phyloP scores from a whole-genome alignment of 306 rosid genomes.

The Sindora glabra region DNA sequence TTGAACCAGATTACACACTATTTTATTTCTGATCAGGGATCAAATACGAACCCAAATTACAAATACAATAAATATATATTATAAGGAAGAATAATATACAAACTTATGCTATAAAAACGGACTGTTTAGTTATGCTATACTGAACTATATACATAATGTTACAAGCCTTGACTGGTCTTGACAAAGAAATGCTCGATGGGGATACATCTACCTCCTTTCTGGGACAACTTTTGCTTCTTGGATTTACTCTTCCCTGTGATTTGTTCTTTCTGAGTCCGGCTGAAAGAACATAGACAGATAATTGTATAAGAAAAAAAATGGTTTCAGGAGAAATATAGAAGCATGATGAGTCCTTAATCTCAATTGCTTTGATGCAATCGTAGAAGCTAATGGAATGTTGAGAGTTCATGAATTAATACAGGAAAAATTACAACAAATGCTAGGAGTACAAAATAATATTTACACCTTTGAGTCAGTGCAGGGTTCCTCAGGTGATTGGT shows the following conservation, averaged over 20 bases:
- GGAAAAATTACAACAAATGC: too few species aligned
- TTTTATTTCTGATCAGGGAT: slow-evolving; percentile 7
- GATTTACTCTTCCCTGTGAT: slow-evolving; percentile 34
- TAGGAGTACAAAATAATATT: not conserved
- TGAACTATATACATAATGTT: slow-evolving; percentile 7
- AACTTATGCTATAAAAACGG: not conserved
- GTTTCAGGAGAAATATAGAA: not conserved
- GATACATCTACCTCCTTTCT: slow-evolving; percentile 43
- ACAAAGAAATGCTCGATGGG: slow-evolving; percentile 75
- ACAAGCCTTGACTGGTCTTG: slow-evolving; percentile 39
- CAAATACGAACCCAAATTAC: slow-evolving; percentile 1
- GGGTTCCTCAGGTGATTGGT: slow-evolving; percentile 21
- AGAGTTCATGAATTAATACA: not conserved
- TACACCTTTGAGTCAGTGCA: slow-evolving; percentile 40
- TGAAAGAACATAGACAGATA: slow-evolving; percentile 23
- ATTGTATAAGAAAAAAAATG: not conserved
- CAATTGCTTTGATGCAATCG: not conserved
- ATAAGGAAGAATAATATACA: not conserved
- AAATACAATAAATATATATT: slow-evolving; percentile 1
- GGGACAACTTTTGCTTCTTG: slow-evolving; percentile 52
- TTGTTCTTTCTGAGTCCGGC: slow-evolving; percentile 32
- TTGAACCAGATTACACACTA: not conserved
- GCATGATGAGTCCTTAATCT: not conserved
- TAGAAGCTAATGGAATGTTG: not conserved
- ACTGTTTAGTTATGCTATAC: slow-evolving; percentile 4